These are phyloP conservation scores for Fusarium algeriense DNA, from an alignment of 2,329 filamentous ascomycete species.

Conservation along the genomic window DNA sequence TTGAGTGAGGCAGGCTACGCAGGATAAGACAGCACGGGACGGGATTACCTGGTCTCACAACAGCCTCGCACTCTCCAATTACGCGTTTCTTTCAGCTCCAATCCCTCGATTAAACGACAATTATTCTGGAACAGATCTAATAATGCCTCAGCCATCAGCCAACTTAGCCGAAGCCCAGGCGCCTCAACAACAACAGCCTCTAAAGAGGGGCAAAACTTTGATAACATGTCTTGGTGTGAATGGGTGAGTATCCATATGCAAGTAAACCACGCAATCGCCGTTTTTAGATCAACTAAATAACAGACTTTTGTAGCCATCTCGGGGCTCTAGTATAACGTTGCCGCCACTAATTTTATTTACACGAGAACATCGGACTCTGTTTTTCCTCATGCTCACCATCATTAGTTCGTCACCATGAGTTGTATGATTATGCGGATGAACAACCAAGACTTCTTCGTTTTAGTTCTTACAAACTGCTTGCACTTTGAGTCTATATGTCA, in stretches of 20 bases:
- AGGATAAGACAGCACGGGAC: background rate
- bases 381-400: conserved; percentile 12
- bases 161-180: conserved; percentile 9
- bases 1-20: background rate
- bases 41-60: conserved; percentile 14
- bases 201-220: background rate
- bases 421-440: background rate
- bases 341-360: conserved; percentile 27
- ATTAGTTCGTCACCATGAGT: conserved; percentile 31
- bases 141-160: conserved; percentile 7
- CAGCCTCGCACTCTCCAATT: conserved; percentile 17
- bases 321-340: conserved; percentile 24
- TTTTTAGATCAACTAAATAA: conserved; percentile 4
- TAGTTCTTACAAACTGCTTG: background rate
- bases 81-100: conserved; percentile 11
- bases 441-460: background rate
- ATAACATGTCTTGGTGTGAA: background rate
- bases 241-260: background rate
- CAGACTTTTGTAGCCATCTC: conserved; percentile 21
- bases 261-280: conserved; percentile 28
- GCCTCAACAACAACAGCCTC: conserved; percentile 8
- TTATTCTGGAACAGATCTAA: conserved; percentile 31
- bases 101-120: conserved; percentile 17
- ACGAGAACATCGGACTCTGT: conserved; percentile 25
- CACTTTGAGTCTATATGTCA: background rate